A percentile compares a stretch with the other conserved stretches of the same genome.
phyloP scores from a whole-genome alignment of 2,329 filamentous ascomycete genomes.

The Colletotrichum sojae region DNA sequence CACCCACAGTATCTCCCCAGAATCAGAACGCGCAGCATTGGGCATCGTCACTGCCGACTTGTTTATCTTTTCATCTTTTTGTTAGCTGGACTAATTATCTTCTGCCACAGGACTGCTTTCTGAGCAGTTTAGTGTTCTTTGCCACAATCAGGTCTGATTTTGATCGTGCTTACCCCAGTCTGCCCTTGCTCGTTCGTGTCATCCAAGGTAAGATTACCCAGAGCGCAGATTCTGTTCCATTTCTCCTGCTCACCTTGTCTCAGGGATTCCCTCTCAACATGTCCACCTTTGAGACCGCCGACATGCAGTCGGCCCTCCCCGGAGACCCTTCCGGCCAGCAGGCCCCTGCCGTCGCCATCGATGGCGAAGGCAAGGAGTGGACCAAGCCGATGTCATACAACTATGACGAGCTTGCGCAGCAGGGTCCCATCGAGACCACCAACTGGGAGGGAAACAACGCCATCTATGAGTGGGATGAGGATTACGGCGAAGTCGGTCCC shows the following conservation, averaged over 20 bases:
- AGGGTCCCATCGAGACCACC: slow-evolving; percentile 28
- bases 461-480: slow-evolving; percentile 88
- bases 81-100: too few relatives aligned
- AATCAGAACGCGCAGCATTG: too few relatives aligned
- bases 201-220: neutral
- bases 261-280: slow-evolving; percentile 2
- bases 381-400: slow-evolving; percentile 61
- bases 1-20: too few relatives aligned
- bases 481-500: slow-evolving; percentile 89
- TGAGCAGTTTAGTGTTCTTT: too few relatives aligned
- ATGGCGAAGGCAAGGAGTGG: slow-evolving; percentile 57
- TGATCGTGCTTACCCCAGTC: too few relatives aligned
- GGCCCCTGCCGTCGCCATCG: slow-evolving; percentile 40
- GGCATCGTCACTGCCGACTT: too few relatives aligned
- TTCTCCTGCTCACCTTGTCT: too few relatives aligned
- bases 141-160: too few relatives aligned
- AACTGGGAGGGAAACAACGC: slow-evolving; percentile 69
- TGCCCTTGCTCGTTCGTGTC: neutral
- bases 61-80: too few relatives aligned
- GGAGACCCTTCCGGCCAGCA: slow-evolving; percentile 44
- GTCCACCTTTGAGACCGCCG: slow-evolving; percentile 30
- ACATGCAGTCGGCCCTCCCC: slow-evolving; percentile 52
- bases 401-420: slow-evolving; percentile 56
- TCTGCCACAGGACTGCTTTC: too few relatives aligned
- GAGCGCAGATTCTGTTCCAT: too few relatives aligned